Base-by-base conservation (phyloP, 331 rosid genomes). In the Pyrus hybrid region DNA sequence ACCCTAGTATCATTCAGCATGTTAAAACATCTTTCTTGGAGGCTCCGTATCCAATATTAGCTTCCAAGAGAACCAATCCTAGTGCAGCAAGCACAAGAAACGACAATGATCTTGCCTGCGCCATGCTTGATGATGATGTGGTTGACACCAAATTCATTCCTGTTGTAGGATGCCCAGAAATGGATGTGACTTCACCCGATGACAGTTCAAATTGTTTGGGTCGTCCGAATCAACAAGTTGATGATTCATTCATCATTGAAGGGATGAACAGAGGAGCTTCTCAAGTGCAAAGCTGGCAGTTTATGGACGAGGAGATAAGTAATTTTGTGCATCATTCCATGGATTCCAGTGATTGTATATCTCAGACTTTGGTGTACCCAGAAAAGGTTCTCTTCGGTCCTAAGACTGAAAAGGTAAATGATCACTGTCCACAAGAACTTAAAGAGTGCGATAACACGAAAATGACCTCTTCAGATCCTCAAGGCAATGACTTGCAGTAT, bases 291-390 rank as follows among this genome's bases (percentile, higher is more conserved):
- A 88, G 85, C 85, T 90, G 96, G 97, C 91, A 86, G 76, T 74
- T 88, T 37, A 73, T 88, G 83, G 96, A 88, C 71, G 97, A 92
- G 41, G 96, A 88, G 69, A 56, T 84, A 45, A 86, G 92, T 79
- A 90, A 88, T 65, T 80, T 89, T 71, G 78, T 84, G 58, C 89
- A 63, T 74, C 86, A 88, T 62, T 89, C 96, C 69, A 80, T 88
- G 92, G 90, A 85, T 78, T 87, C 97, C 17, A 90, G 93, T 78
- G 97, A 92, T 45, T 87, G 97, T 60, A 86, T 92, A 83, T 92
- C 97, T 75, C 94, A 90, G 76, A 87, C 88, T 74, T 77, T 90
- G 51, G 83, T 83, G 16, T 77, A 83, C 68, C 83, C 87, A 67
- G 91, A 83, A 78, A 86, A 72, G 65, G 77, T 76, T 30, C 79